Evolutionary conservation across 257 asterid species (phyloP), one percentile per base, ranked within the genome.

Genomic region (Jaltomata sinuosa): DNA sequence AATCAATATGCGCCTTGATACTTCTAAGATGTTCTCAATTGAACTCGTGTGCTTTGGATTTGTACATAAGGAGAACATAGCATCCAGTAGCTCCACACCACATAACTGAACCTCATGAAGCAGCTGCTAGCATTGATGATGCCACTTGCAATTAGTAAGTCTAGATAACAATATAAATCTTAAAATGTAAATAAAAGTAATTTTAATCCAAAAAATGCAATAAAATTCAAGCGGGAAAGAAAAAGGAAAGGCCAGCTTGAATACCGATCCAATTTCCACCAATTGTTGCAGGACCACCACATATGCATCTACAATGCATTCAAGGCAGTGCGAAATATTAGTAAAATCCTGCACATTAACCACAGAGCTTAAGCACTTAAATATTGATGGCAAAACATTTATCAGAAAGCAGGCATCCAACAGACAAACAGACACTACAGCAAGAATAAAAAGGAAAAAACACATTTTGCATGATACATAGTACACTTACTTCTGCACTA

Each of bases 91-190:
- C 88, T 88, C 91, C 89, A 89, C 88, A 64, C 98, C 94, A 64
- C 96, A 93, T 83, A 92, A 85, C 86, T 90, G 98, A 87, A 92
- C 94, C 88, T 97, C 97, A 7, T 71, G 87, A 83, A 94, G 88
- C 52, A 87, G 93, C 98, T 93, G 92, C 67, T 82, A 84, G 54
- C 83, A 91, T 65, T 65, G 47, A 85, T 42, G 79, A 67, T 87
- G 84, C 85, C 77, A 86, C 80, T 86, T 83, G 64, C 52, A 80
- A 83, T 80, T 84, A 55, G 85, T 83, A 74, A 53, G 83, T 79
- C 80, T 47, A 67, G 36, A 49, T 11, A 38, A 34, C 53, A 83
- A 74, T 81, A 62, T n/a, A 38, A 82, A 49, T 65, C 85, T 67
- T 67, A 71, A 25, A 65, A 47, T 22, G 80, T 74, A 72, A 42